Conservation (phyloP, 176 grass and related monocot species). For the Zoysia pacifica region DNA sequence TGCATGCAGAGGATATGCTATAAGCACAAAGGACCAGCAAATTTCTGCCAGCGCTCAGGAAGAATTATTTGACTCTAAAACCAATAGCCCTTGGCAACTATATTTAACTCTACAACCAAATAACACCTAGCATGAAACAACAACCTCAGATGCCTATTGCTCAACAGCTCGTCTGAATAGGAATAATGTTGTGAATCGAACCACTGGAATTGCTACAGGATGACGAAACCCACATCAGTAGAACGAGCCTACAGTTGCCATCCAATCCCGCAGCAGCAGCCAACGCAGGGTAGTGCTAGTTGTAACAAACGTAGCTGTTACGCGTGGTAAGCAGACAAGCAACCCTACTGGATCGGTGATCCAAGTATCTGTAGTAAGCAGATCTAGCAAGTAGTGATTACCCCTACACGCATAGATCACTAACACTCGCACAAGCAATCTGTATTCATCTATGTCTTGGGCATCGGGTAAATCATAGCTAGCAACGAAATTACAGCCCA, state of each 20-base stretch:
- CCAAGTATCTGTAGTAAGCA: not conserved
- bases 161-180: not conserved
- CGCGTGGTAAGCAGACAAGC: not conserved
- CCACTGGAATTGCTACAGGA: not conserved
- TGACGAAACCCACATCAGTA: not conserved
- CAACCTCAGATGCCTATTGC: not conserved
- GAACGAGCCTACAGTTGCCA: not conserved
- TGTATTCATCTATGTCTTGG: not conserved
- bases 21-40: not conserved
- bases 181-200: not conserved
- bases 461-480: not conserved
- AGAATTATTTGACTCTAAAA: not conserved
- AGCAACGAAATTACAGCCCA: not conserved
- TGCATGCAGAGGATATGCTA: no score
- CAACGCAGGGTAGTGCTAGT: no score
- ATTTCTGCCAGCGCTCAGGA: not conserved
- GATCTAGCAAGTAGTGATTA: slow-evolving; percentile 5
- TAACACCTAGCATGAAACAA: not conserved
- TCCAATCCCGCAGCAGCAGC: no score
- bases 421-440: not conserved
- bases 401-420: not conserved
- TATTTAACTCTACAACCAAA: not conserved
- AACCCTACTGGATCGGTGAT: not conserved
- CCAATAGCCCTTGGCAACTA: no score
- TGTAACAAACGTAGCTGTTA: no score